phyloP scores from a whole-genome alignment of 2,329 filamentous ascomycete species.

The Nemania bipapillata region DNA sequence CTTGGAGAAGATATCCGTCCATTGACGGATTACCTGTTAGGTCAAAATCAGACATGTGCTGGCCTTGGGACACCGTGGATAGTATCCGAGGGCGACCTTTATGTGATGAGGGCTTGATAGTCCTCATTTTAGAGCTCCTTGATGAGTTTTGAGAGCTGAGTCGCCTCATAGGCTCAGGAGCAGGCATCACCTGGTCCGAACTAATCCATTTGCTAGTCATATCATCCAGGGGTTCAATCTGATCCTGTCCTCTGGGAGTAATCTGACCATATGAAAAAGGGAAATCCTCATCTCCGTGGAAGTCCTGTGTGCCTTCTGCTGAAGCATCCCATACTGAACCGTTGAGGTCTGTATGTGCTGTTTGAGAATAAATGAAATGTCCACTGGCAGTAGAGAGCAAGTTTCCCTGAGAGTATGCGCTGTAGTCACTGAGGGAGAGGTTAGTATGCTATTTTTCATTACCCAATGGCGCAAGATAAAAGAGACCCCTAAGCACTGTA shows the following conservation, averaged over 20 bases:
- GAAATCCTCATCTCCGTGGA: conserved; percentile 68
- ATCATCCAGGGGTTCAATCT: conserved; percentile 60
- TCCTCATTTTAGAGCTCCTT: conserved; percentile 59
- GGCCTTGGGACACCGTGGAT: conserved; percentile 60
- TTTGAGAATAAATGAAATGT: conserved; percentile 69
- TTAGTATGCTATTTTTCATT: conserved; percentile 68
- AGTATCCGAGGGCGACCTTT: conserved; percentile 59
- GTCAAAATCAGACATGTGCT: conserved; percentile 64
- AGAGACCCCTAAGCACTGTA: conserved; percentile 48
- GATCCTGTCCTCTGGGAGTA: conserved; percentile 63
- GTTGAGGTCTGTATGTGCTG: conserved; percentile 68
- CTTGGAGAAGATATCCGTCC: conserved; percentile 64
- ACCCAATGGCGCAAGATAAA: conserved; percentile 46
- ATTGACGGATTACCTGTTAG: conserved; percentile 65
- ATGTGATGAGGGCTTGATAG: conserved; percentile 56
- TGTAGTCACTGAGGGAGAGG: conserved; percentile 65
- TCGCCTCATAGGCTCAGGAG: conserved; percentile 59
- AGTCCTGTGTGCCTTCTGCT: conserved; percentile 70
- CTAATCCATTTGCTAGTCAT: conserved; percentile 61
- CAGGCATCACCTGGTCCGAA: conserved; percentile 52
- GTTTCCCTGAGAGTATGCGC: conserved; percentile 62
- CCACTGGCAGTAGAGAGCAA: conserved; percentile 62
- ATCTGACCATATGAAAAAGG: conserved; percentile 66
- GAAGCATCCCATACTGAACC: conserved; percentile 67
- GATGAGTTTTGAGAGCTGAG: conserved; percentile 58